A percentile compares a stretch with the other conserved stretches of the same genome.
Conservation (phyloP, 2,329 filamentous ascomycete genomes). For the Zelopaecilomyces penicillatus region DNA sequence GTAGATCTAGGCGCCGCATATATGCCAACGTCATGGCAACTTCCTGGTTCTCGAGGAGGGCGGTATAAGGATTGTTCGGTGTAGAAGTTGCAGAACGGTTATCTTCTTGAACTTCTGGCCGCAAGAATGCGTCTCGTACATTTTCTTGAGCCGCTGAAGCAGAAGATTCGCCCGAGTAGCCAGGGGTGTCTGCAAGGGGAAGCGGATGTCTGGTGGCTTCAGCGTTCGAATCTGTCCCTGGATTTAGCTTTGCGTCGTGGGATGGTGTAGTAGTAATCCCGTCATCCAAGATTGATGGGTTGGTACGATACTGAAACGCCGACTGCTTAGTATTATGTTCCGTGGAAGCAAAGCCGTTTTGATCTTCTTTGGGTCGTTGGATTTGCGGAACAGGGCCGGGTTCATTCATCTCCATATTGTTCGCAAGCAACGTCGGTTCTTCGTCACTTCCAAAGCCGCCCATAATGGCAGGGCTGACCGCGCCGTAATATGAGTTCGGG, state of each 20-base stretch:
- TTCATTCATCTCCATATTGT: conserved; percentile 18
- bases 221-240: no score
- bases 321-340: conserved; percentile 6
- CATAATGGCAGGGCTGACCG: conserved; percentile 23
- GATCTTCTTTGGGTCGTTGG: not conserved
- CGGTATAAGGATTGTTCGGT: conserved; percentile 21
- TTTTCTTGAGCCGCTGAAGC: no score
- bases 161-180: no score
- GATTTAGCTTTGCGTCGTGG: conserved; percentile 2
- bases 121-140: no score
- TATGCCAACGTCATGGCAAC: conserved; percentile 21
- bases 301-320: conserved; percentile 8
- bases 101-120: no score
- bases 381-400: conserved; percentile 5
- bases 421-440: conserved; percentile 20
- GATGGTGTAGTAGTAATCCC: conserved; percentile 6
- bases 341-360: not conserved
- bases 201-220: no score
- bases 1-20: conserved; percentile 19
- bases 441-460: conserved; percentile 23
- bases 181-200: no score
- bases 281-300: conserved; percentile 14
- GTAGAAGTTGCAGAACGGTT: conserved; percentile 11
- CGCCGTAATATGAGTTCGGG: conserved; percentile 19
- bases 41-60: conserved; percentile 23